phyloP scores from a whole-genome alignment of 2,329 filamentous ascomycete species.

The Chlorencoelia australis region DNA sequence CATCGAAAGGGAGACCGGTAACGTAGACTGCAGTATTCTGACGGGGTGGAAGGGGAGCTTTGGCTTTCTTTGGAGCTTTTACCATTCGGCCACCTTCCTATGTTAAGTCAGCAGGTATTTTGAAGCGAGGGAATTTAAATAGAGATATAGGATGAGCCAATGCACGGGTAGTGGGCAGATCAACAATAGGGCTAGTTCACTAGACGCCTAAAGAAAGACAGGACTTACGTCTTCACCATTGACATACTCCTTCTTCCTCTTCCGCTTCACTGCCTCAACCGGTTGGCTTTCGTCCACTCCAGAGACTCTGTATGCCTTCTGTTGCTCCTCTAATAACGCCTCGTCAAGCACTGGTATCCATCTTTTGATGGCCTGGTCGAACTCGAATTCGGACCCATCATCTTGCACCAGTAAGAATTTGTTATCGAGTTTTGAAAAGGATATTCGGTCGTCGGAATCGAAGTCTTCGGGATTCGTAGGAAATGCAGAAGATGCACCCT shows the following conservation, averaged over 20 bases:
- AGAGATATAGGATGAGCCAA: no score
- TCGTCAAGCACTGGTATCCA: conserved; percentile 67
- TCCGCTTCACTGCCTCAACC: conserved; percentile 35
- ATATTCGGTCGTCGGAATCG: conserved; percentile 70
- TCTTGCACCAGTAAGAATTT: conserved; percentile 80
- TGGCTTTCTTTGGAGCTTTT: conserved; percentile 28
- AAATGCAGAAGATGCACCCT: conserved; percentile 14
- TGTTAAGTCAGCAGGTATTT: conserved; percentile 10
- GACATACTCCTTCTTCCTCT: conserved; percentile 41
- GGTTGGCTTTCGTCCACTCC: conserved; percentile 48
- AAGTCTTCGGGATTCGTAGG: conserved; percentile 38
- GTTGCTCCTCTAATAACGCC: conserved; percentile 48
- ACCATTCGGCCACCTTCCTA: conserved; percentile 24
- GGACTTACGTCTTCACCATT: conserved; percentile 40
- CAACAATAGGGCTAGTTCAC: no score
- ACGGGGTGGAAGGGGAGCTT: conserved; percentile 28
- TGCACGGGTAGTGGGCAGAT: no score
- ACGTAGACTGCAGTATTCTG: conserved; percentile 90
- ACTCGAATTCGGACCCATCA: conserved; percentile 78
- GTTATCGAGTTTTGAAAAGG: conserved; percentile 71
- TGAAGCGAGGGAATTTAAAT: no score
- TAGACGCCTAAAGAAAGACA: no score
- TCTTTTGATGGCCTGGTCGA: conserved; percentile 56
- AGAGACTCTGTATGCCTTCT: conserved; percentile 47
- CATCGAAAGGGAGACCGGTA: conserved; percentile 74